Conservation (phyloP, 129 eudicot genomes). For the Apium graveolens region DNA sequence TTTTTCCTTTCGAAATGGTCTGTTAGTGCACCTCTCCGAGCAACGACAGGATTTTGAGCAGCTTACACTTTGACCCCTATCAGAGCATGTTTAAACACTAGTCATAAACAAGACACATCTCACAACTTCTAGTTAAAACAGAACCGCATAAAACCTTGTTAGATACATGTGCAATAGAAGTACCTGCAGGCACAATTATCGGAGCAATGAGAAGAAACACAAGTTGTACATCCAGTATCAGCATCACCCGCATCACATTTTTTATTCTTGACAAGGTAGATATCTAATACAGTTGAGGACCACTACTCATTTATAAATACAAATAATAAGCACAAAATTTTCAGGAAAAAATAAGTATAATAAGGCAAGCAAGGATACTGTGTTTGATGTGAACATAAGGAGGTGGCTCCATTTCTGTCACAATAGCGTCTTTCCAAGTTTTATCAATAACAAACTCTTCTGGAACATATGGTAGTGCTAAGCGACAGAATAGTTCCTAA, state of each 20-base stretch:
- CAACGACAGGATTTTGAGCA: conserved; percentile 88
- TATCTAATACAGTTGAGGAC: conserved; percentile 43
- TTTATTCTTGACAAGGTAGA: conserved; percentile 69
- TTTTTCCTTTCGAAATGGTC: conserved; percentile 84
- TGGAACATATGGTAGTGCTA: conserved; percentile 54
- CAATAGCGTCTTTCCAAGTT: conserved; percentile 37
- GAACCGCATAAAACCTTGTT: not conserved
- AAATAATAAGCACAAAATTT: not conserved
- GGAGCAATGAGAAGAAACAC: conserved; percentile 58
- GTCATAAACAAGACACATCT: not conserved
- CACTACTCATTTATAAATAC: not conserved
- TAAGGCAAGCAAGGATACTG: conserved; percentile 62
- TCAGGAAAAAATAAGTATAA: not conserved
- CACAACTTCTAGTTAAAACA: not conserved
- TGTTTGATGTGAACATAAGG: conserved; percentile 69
- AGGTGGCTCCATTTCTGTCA: conserved; percentile 47
- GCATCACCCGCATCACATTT: conserved; percentile 45
- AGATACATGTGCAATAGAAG: conserved; percentile 15
- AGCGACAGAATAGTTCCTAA: conserved; percentile 63
- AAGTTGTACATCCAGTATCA: conserved; percentile 66
- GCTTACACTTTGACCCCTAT: conserved; percentile 84
- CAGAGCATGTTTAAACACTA: conserved; percentile 21
- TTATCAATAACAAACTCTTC: conserved; percentile 70
- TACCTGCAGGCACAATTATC: conserved; percentile 95
- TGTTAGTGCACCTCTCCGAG: conserved; percentile 68